Base-by-base conservation (phyloP, 2,329 filamentous ascomycete genomes). In the Cladosporium colombiae region DNA sequence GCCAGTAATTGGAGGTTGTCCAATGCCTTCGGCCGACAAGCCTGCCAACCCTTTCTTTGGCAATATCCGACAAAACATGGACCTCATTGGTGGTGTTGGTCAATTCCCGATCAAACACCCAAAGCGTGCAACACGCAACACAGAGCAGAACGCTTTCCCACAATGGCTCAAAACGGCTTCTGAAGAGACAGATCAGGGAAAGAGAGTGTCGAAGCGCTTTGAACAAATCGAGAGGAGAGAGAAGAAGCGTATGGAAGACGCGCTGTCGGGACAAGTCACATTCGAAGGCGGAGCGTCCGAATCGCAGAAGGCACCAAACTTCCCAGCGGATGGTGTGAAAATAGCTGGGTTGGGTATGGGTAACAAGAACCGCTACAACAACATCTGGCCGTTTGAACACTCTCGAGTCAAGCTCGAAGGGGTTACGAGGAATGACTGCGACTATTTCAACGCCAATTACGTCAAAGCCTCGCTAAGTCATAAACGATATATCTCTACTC, bases 21-120 rank as follows among this genome's bases (percentile, higher is more conserved):
- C 88, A 66, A 88, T 98, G 76, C 95, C 95, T 1, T 81, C 82
- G 46, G 84, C 86, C 0, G 84, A 87, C 69, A 88, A 88, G 67
- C 86, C 87, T 0, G 84, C 88, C 0, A 96, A 96, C 72, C 93
- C 94, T 0, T 98, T 99, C 81, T 98, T 98, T 77, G 88, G 89
- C 68, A 98, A 97, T 70, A 98, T 99, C 72, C 88, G 95, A 52
- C 95, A 98, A 77, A 97, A 98, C 69, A 94, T 96, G 87, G 95
- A 98, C 74, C 83, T 99, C 21, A 90, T 96, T 35, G 93, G 92
- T 70, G 95, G 95, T 23, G 94, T 98, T 13, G 95, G 95, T 0
- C 93, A 96, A 72, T 88, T 89, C 69, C 75, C 86, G 16, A 73
- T 91, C 65, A 87, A 86, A 71, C 78, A 85, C 55, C 89, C 89